A percentile compares a stretch with the other conserved stretches of the same genome.
Conservation (phyloP, 495 filamentous ascomycete genomes). For the Hyaloscypha variabilis region DNA sequence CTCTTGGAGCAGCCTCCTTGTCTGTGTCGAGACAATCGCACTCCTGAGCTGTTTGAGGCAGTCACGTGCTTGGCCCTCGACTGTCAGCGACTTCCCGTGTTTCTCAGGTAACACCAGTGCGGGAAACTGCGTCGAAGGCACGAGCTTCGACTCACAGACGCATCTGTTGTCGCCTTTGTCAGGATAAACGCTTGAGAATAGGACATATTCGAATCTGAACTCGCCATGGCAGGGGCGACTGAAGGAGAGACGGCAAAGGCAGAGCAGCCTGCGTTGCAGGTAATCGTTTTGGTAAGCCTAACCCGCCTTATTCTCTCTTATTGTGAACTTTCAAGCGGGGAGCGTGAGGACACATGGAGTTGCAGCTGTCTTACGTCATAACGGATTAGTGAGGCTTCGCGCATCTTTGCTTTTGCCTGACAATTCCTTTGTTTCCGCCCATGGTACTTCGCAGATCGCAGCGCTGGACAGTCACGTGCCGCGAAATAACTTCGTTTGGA, state of each 20-base stretch:
- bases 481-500: no score
- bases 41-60: no score
- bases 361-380: constrained; percentile 7
- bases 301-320: background rate
- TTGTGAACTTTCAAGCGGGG: background rate
- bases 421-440: constrained; percentile 19
- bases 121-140: constrained; percentile 7
- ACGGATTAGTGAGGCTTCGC: background rate
- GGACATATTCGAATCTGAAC: background rate
- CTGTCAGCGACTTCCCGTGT: background rate
- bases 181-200: background rate
- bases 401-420: constrained; percentile 9
- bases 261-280: constrained; percentile 62
- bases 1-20: no score
- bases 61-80: background rate
- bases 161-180: background rate
- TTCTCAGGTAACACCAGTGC: background rate
- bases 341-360: constrained; percentile 1
- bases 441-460: background rate
- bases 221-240: background rate
- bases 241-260: background rate
- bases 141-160: constrained; percentile 1
- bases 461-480: constrained; percentile 2
- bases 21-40: no score
- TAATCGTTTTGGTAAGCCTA: constrained; percentile 77